A percentile compares a stretch with the other conserved stretches of the same genome.
Conservation (phyloP, 2,329 filamentous ascomycete species). For the Phyllosticta capitalensis region DNA sequence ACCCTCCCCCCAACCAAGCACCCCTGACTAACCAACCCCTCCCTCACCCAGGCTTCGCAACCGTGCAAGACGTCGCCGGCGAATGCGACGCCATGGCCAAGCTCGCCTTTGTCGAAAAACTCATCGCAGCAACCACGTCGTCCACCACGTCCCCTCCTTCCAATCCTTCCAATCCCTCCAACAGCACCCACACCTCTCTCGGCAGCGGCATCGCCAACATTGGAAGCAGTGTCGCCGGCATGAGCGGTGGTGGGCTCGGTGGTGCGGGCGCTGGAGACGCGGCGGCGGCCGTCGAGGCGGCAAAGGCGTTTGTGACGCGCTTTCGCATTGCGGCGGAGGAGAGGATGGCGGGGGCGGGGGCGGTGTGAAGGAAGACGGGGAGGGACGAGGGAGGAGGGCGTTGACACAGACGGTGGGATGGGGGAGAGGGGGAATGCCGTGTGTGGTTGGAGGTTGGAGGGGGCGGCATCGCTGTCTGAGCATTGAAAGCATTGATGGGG, state of each 20-base stretch:
- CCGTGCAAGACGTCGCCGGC: slow-evolving; percentile 56
- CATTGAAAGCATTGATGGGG: no score
- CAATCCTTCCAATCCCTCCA: no score
- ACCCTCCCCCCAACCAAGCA: neutral
- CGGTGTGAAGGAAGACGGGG: neutral
- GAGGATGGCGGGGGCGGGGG: neutral
- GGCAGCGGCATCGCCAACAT: no score
- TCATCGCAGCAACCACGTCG: slow-evolving; percentile 39
- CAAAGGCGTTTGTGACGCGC: neutral
- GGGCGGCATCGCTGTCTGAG: no score
- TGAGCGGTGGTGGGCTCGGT: no score
- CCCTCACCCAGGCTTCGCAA: slow-evolving; percentile 45
- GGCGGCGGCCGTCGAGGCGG: neutral
- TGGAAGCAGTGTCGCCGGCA: no score
- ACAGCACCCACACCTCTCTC: no score
- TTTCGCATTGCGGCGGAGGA: neutral
- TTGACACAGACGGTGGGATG: neutral
- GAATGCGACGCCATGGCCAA: slow-evolving; percentile 75
- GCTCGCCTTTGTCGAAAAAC: slow-evolving; percentile 66
- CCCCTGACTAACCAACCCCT: neutral
- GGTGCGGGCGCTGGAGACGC: neutral
- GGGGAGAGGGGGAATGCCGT: no score
- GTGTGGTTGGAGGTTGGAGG: no score
- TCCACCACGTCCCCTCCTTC: no score
- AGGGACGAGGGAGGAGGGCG: no score